Evolutionary conservation across 2,329 filamentous ascomycete genomes (phyloP).

Genomic region (Hortaea sp.): DNA sequence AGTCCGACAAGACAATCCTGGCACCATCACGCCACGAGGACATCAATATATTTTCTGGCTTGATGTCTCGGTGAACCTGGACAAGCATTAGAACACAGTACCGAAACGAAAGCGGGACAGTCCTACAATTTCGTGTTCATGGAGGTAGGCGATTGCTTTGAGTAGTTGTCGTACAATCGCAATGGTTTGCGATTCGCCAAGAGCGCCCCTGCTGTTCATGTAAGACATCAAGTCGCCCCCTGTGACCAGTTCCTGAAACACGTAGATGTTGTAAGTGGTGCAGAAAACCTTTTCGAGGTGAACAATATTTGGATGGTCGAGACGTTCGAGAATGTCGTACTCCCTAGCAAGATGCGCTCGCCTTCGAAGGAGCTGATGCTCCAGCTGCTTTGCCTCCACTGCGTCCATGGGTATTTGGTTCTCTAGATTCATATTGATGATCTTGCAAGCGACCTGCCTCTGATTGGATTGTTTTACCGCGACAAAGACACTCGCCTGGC

Average conservation of each 20-base stretch:
- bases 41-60: slow-evolving; percentile 55
- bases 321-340: slow-evolving; percentile 39
- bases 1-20: slow-evolving; percentile 51
- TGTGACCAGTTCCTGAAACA: slow-evolving; percentile 51
- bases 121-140: slow-evolving; percentile 41
- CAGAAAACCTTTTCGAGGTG: slow-evolving; percentile 46
- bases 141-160: slow-evolving; percentile 49
- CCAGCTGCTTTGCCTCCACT: not conserved
- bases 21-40: slow-evolving; percentile 41
- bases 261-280: slow-evolving; percentile 45
- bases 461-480: slow-evolving; percentile 42
- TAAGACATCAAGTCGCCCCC: slow-evolving; percentile 54
- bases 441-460: slow-evolving; percentile 59
- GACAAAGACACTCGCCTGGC: slow-evolving; percentile 45
- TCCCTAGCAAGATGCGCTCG: slow-evolving; percentile 22
- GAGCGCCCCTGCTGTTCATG: slow-evolving; percentile 38
- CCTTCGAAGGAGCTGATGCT: slow-evolving; percentile 1
- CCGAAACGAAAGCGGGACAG: no score
- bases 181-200: slow-evolving; percentile 43
- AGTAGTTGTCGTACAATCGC: slow-evolving; percentile 47
- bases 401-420: not conserved
- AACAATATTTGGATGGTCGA: slow-evolving; percentile 53
- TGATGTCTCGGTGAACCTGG: slow-evolving; percentile 46
- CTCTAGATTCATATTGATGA: slow-evolving; percentile 39
- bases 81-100: no score